Evolutionary conservation across 345 rosid genomes (phyloP), one percentile per base, ranked within the genome.

Genomic region (Adansonia digitata): DNA sequence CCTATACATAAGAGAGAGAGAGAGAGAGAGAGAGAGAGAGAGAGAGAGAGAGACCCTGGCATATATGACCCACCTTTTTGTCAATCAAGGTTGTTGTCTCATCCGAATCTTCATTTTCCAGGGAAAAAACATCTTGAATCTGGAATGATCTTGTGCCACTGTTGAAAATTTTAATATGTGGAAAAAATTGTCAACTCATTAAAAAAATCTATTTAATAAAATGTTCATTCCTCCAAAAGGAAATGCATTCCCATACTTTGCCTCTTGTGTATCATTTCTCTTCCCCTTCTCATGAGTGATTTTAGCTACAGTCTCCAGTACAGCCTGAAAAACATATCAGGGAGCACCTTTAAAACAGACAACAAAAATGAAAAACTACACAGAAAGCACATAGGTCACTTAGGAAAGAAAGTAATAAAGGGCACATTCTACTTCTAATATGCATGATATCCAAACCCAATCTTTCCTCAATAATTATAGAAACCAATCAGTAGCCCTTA

Each of bases 91-190:
- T 91, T 46, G 86, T 82, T 64, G 81, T 82, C 75, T 93, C 99
- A 77, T 96, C 97, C 45, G 98, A 92, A 77, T 96, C 97, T 78
- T 93, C 98, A 85, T 90, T 94, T 76, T 92, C 99, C 64, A 93
- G 80, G 37, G 94, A 83, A 88, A 96, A 93, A 37, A 96, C 99
- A 84, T 96, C 92, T 81, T 93, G 97, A 56, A 96, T 74, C 80
- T 91, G 98, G 72, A 96, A 96, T 4, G 97, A 64, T 84, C 86
- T 89, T 29, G 97, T 92, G 71, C 86, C 91, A 65, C 99, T 96
- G 78, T 40, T 40, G 64, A 74, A 79, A 65, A 59, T 45, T 53
- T 27, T 18, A 69, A 27, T 43, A 37, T 43, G 2, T 0, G 34
- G 4, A 26, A 49, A 45, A 77, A 46, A 74, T 35, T 61, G 71